Percentiles rank a stretch among this genome's conserved stretches.
phyloP scores from a whole-genome alignment of 2,329 filamentous ascomycete species.

The Aspergillus costaricaensis region DNA sequence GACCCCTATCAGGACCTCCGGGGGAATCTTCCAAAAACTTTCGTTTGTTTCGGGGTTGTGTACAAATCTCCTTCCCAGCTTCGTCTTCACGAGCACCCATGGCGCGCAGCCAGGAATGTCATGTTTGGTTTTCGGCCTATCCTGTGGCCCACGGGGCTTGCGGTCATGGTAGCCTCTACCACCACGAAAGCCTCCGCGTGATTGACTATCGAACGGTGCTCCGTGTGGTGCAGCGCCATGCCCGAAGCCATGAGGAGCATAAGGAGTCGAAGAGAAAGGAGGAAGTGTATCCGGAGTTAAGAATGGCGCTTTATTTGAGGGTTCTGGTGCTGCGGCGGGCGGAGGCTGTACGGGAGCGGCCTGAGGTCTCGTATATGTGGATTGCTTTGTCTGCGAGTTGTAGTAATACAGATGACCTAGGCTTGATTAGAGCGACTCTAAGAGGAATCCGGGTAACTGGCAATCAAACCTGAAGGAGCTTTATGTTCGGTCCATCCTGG shows the following conservation, averaged over 20 bases:
- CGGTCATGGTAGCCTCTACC: constrained; percentile 60
- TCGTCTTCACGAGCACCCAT: constrained; percentile 93
- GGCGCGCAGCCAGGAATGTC: constrained; percentile 78
- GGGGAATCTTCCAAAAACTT: constrained; percentile 93
- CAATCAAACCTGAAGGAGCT: constrained; percentile 67
- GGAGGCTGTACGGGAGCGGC: constrained; percentile 29
- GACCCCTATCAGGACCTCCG: constrained; percentile 76
- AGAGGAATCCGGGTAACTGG: constrained; percentile 8
- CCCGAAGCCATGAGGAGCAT: constrained; percentile 29
- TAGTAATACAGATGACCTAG: constrained; percentile 85
- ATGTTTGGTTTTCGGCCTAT: constrained; percentile 79
- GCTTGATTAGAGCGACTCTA: constrained; percentile 22
- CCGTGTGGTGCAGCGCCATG: constrained; percentile 17
- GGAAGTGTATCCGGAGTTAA: constrained; percentile 38
- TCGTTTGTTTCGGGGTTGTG: constrained; percentile 83
- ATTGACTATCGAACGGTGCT: constrained; percentile 39
- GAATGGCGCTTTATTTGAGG: constrained; percentile 34
- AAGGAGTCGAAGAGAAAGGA: constrained; percentile 41
- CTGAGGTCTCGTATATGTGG: constrained; percentile 80
- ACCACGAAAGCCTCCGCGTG: constrained; percentile 50
- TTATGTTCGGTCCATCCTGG: constrained; percentile 92
- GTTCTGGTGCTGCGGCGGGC: constrained; percentile 45
- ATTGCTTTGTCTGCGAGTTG: constrained; percentile 77
- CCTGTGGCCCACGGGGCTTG: constrained; percentile 67
- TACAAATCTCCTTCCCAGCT: constrained; percentile 83